Percentiles rank a stretch among this genome's conserved stretches.
Evolutionary conservation across 495 filamentous ascomycete species (phyloP).

Genomic region (Lophium mytilinum): DNA sequence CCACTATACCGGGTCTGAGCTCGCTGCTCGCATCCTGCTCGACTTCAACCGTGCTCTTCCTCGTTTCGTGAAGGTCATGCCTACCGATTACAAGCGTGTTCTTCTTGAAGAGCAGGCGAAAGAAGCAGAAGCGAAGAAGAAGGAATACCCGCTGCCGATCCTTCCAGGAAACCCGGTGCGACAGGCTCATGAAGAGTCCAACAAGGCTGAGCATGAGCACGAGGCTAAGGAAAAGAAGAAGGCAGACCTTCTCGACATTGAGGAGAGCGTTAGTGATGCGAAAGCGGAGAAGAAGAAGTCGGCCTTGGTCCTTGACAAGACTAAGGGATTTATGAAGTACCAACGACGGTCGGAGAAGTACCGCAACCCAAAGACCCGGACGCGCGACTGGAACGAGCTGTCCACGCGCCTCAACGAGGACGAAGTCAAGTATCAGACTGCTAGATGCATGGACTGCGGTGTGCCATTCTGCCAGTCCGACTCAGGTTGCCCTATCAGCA

Average conservation of each 20-base stretch:
- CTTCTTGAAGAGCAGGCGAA: conserved; percentile 79
- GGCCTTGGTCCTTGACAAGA: conserved; percentile 94
- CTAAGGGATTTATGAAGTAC: conserved; percentile 98
- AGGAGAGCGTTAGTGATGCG: conserved; percentile 81
- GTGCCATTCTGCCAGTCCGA: conserved; percentile 99
- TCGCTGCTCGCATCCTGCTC: conserved; percentile 90
- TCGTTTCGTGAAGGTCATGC: conserved; percentile 90
- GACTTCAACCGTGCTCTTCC: conserved; percentile 92
- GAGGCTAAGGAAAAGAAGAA: conserved; percentile 55
- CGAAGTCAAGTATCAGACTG: conserved; percentile 96
- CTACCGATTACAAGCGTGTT: conserved; percentile 95
- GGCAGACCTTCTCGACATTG: conserved; percentile 82
- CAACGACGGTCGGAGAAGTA: conserved; percentile 92
- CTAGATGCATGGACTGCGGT: conserved; percentile 99
- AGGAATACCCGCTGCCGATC: conserved; percentile 75
- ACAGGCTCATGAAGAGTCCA: conserved; percentile 44
- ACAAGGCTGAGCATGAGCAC: conserved; percentile 51
- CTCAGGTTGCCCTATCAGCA: conserved; percentile 94
- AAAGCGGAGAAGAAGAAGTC: conserved; percentile 90
- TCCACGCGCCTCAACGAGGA: conserved; percentile 86
- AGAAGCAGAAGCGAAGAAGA: conserved; percentile 73
- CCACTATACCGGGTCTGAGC: conserved; percentile 96
- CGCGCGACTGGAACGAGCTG: conserved; percentile 91
- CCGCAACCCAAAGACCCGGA: conserved; percentile 74
- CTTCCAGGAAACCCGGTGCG: conserved; percentile 53